Base-by-base conservation (phyloP, 768 basidiomycete genomes). In the Phanerochaete carnosa region DNA sequence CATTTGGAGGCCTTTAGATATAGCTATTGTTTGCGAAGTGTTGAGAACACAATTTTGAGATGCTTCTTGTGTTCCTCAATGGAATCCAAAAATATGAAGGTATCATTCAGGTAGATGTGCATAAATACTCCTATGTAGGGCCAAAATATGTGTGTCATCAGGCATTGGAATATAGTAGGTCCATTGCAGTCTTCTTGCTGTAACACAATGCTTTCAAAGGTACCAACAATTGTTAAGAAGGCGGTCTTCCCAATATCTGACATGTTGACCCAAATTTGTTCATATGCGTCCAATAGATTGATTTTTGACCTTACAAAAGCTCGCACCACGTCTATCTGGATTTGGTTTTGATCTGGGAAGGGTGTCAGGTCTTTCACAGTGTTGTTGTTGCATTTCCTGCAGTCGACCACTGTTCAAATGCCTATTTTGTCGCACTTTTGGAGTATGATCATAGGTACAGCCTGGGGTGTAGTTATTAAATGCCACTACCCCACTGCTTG, bases 81-180 rank as follows among this genome's bases (percentile, higher is more conserved):
- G 0, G 66, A 65, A 12, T 72, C 56, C 1, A 74, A 75, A 54
- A 71, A 76, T 25, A 77, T 65, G 2, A 75, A 57, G 22, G 79
- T 69, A 35, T 75, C 71, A 55, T 76, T 73, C 1, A 75, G 66
- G 57, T 75, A 76, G 0, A 73, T 69, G 47, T 76, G 70, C 67
- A 76, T 70, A 60, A 70, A 75, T 0, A 68, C 64, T 0, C 72
- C 72, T 7, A 76, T 69, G 56, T 66, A 69, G 1, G 64, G 60
- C 1, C 57, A 62, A 49, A 76, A 75, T 1, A 80, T 68, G 52
- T 79, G 68, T 56, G 79, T 79, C 76, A 80, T 80, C 0, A 80
- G 51, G 0, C 76, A 64, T 61, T 80, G 79, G 65, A 76, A 79
- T 0, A 78, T 80, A 0, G 79, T 79, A 0, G 68, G 67, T 0